Evolutionary conservation across 192 early-diverging fungal species (phyloP).

Genomic region (Thamnidium elegans): DNA sequence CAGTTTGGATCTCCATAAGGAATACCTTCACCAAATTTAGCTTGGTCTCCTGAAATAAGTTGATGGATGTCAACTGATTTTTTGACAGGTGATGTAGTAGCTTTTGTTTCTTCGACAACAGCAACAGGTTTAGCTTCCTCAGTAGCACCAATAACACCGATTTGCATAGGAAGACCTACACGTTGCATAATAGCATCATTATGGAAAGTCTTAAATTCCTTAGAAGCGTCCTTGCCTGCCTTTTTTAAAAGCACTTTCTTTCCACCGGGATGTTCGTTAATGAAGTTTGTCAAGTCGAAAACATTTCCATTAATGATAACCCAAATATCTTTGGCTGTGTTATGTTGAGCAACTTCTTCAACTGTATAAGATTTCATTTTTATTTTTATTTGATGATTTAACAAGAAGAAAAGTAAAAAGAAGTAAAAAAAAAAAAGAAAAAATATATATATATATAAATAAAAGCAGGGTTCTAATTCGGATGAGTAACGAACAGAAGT

Average conservation of each 20-base stretch:
- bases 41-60: slow-evolving; percentile 39
- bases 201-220: slow-evolving; percentile 81
- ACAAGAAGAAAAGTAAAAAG: neutral
- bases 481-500: slow-evolving; percentile 5
- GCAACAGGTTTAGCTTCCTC: neutral
- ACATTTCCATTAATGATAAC: slow-evolving; percentile 72
- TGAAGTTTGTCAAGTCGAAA: slow-evolving; percentile 69
- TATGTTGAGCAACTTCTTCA: slow-evolving; percentile 68
- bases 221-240: slow-evolving; percentile 78
- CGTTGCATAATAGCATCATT: slow-evolving; percentile 35
- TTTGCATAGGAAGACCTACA: slow-evolving; percentile 33
- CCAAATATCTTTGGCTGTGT: slow-evolving; percentile 72
- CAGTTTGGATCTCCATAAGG: slow-evolving; percentile 78
- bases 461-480: slow-evolving; percentile 6
- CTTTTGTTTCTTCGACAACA: neutral
- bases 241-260: slow-evolving; percentile 82
- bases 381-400: neutral
- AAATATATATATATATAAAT: too few relatives aligned
- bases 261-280: slow-evolving; percentile 88
- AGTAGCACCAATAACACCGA: slow-evolving; percentile 29
- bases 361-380: slow-evolving; percentile 46
- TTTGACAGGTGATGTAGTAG: neutral
- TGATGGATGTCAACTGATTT: neutral
- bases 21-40: slow-evolving; percentile 67
- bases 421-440: neutral